Conservation (phyloP, 345 rosid genomes). For the Laguncularia racemosa region DNA sequence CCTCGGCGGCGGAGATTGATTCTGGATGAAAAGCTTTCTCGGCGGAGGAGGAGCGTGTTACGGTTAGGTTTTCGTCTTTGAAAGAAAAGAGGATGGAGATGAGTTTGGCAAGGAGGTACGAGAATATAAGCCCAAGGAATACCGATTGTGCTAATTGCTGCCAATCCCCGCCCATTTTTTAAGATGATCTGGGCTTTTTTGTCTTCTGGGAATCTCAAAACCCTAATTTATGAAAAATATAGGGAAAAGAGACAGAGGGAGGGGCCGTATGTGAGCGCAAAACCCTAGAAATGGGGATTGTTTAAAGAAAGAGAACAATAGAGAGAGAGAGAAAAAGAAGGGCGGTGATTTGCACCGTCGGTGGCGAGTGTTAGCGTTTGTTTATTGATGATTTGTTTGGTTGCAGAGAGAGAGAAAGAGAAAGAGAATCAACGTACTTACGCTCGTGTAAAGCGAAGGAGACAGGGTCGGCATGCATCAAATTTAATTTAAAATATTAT, state of each 20-base stretch:
- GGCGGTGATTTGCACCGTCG: not conserved
- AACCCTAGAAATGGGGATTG: not conserved
- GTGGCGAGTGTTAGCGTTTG: not conserved
- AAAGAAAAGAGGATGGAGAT: slow-evolving; percentile 78
- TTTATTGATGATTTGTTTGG: not conserved
- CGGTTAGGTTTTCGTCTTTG: slow-evolving; percentile 63
- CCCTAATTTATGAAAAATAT: not conserved
- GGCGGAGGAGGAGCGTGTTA: slow-evolving; percentile 30
- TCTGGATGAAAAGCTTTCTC: not conserved
- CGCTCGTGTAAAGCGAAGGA: too few species aligned
- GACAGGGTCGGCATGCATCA: too few species aligned
- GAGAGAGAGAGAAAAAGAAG: slow-evolving; percentile 1
- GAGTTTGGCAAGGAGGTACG: slow-evolving; percentile 87
- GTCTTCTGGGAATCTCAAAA: not conserved
- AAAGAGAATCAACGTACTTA: not conserved
- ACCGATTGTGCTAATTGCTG: slow-evolving; percentile 65
- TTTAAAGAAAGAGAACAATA: too few species aligned
- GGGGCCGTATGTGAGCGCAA: not conserved
- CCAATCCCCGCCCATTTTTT: slow-evolving; percentile 66
- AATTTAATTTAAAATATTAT: too few species aligned
- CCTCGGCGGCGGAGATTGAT: not conserved
- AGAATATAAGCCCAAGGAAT: slow-evolving; percentile 66
- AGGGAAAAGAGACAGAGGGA: not conserved
- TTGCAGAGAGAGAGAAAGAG: not conserved
- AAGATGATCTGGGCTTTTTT: too few species aligned